Base-by-base conservation (phyloP, 352 stramenopile species). In the Globisporangium paroecandrum region DNA sequence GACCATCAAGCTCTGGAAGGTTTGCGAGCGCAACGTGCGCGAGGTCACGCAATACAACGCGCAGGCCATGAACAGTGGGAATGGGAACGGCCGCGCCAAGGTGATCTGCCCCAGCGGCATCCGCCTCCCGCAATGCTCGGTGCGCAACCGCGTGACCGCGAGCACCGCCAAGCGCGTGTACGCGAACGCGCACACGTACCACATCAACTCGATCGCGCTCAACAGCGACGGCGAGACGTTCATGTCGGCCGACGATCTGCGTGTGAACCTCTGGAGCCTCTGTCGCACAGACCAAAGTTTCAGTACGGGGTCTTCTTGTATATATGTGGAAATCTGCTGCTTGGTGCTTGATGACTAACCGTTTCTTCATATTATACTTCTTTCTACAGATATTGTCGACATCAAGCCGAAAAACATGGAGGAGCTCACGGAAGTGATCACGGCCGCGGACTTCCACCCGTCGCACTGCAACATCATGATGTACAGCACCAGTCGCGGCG, bases 351-450 rank as follows among this genome's bases (percentile, higher is more conserved):
- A 5, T n/a, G 10, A 38, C 32, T 25, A 25, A 36, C 32, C 13
- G 24, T 36, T 59, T 13, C 27, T 32, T 53, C 12, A 12, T 46
- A 4, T 1, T 55, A n/a, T 69, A 43, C 41, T 8, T 3, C 13
- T 59, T 56, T 61, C 57, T 22, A 13, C 65, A 97, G 89, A 97
- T 74, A 97, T 99, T 66, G 87, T 99, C 20, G 96, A 99, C 74
- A 98, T 99, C 65, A 99, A 99, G 77, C 96, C 96, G 22, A 81
- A 80, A 32, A 98, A 98, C 71, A 99, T 99, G 96, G 95, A 99
- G 57, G 95, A 99, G 64, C 89, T 99, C 9, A 98, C 90, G 0
- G 96, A 99, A 70, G 96, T 99, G 29, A 99, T 99, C 72, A 98
- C 96, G 47, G 81, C 90, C 9, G 89, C 93, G 9, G 82, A 97